Conservation (phyloP, 805 yeast genomes). For the Starmerella floris region DNA sequence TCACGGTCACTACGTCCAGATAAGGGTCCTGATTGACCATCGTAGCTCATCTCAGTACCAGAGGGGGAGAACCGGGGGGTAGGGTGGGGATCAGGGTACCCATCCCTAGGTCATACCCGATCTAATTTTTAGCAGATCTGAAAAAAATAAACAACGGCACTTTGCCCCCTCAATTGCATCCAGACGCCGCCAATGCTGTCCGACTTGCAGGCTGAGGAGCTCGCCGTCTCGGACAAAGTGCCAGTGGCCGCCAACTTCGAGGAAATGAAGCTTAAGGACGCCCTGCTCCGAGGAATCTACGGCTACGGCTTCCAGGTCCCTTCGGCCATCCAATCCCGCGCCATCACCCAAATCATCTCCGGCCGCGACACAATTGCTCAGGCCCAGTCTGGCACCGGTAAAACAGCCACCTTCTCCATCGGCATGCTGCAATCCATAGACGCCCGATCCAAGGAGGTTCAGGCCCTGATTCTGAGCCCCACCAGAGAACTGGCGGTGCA, state of each 20-base stretch:
- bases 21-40: too few species aligned
- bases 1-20: too few species aligned
- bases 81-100: too few species aligned
- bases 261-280: conserved; percentile 26
- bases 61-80: too few species aligned
- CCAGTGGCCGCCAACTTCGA: conserved; percentile 26
- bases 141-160: too few species aligned
- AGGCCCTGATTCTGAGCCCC: conserved; percentile 85
- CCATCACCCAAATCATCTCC: conserved; percentile 62
- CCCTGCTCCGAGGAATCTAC: conserved; percentile 47
- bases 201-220: conserved; percentile 33
- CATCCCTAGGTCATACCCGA: too few species aligned
- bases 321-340: conserved; percentile 70
- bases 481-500: conserved; percentile 94
- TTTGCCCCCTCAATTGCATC: too few species aligned
- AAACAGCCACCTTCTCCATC: conserved; percentile 94
- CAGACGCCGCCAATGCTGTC: conserved; percentile 17
- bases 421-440: conserved; percentile 84
- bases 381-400: conserved; percentile 99
- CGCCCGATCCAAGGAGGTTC: conserved; percentile 55
- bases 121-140: too few species aligned
- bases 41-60: too few species aligned
- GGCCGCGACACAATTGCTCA: conserved; percentile 79
- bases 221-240: conserved; percentile 48
- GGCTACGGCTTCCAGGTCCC: conserved; percentile 74